These are phyloP conservation scores for Saccharomyces hybrid DNA, from an alignment of 1,139 yeast species.

Conservation along the genomic window DNA sequence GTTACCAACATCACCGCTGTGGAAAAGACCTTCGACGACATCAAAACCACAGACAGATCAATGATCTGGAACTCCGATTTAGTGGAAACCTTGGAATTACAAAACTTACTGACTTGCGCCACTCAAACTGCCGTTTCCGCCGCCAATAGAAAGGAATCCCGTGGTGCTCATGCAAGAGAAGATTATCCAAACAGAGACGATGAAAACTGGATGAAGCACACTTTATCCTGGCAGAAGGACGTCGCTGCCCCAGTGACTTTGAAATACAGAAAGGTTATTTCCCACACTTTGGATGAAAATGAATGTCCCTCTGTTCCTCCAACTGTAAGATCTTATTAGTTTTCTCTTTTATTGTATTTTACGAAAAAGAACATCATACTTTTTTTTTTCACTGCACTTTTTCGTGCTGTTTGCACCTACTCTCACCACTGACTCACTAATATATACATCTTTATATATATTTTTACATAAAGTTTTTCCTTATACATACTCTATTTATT, in stretches of 20 bases:
- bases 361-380: background rate
- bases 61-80: conserved; percentile 98
- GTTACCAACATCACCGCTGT: conserved; percentile 69
- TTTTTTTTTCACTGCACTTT: background rate
- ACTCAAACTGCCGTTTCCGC: conserved; percentile 93
- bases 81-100: conserved; percentile 92
- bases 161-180: conserved; percentile 99
- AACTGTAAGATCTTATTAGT: conserved; percentile 83
- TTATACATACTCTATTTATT: conserved; percentile 3
- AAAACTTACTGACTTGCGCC: conserved; percentile 95
- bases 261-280: conserved; percentile 81
- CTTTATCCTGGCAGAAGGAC: conserved; percentile 80
- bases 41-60: conserved; percentile 89
- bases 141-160: conserved; percentile 90
- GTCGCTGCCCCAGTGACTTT: conserved; percentile 67
- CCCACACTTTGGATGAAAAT: conserved; percentile 75
- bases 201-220: conserved; percentile 95
- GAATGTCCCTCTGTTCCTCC: conserved; percentile 98
- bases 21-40: conserved; percentile 63
- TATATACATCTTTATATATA: background rate
- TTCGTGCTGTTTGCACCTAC: background rate
- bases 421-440: background rate
- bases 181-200: conserved; percentile 96
- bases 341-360: background rate
- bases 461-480: background rate